Conservation (phyloP, 2,329 filamentous ascomycete species). For the Byssochlamys sp. region DNA sequence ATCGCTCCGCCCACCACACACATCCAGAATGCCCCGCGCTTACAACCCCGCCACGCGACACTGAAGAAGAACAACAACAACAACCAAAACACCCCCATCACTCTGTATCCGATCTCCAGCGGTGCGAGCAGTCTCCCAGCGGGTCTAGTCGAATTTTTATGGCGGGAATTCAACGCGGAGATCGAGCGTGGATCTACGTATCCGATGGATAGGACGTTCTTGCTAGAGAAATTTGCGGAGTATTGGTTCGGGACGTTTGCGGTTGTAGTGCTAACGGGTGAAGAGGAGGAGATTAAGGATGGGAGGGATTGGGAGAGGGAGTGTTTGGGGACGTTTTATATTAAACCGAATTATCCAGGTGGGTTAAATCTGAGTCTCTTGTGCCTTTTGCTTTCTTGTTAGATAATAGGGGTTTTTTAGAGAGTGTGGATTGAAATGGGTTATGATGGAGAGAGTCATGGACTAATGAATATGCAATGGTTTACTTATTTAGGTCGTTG, state of each 20-base stretch:
- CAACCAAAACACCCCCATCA: constrained; percentile 8
- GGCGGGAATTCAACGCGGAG: constrained; percentile 26
- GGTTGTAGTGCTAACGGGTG: constrained; percentile 20
- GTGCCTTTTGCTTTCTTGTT: not conserved
- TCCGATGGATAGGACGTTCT: constrained; percentile 28
- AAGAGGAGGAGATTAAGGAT: constrained; percentile 11
- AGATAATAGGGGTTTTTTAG: too few species aligned
- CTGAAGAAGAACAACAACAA: constrained; percentile 21
- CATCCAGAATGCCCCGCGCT: constrained; percentile 4
- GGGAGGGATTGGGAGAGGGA: constrained; percentile 25
- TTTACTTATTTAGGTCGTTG: constrained; percentile 21
- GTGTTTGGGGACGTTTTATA: constrained; percentile 33
- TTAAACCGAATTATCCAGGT: constrained; percentile 35
- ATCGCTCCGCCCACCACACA: not conserved
- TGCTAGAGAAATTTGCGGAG: constrained; percentile 19
- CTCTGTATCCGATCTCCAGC: constrained; percentile 20
- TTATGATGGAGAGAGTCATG: not conserved
- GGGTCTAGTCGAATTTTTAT: constrained; percentile 18
- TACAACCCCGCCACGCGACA: constrained; percentile 15
- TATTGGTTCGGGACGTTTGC: constrained; percentile 34
- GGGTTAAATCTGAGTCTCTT: too few species aligned
- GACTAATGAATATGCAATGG: too few species aligned
- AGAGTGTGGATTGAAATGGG: too few species aligned
- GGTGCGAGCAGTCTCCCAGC: constrained; percentile 15
- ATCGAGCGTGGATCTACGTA: constrained; percentile 28